A percentile compares a stretch with the other conserved stretches of the same genome.
These are phyloP conservation scores for Pisolithus microcarpus DNA, from an alignment of 768 basidiomycete species.

Conservation along the genomic window DNA sequence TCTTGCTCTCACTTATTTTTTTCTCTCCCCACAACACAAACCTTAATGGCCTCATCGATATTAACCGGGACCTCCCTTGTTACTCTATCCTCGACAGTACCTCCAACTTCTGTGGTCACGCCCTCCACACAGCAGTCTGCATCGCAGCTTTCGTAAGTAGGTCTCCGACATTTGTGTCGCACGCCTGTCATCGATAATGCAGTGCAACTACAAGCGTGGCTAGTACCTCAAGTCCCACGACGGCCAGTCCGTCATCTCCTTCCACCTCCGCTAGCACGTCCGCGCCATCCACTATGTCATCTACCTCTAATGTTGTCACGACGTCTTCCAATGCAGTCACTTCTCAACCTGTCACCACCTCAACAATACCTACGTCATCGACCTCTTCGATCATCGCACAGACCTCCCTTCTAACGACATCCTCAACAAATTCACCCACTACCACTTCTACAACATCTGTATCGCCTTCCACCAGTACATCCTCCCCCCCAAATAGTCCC, in stretches of 20 bases:
- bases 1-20: slow-evolving; percentile 7
- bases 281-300: slow-evolving; percentile 13
- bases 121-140: slow-evolving; percentile 8
- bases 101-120: slow-evolving; percentile 5
- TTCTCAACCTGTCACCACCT: slow-evolving; percentile 8
- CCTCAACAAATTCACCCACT: not conserved
- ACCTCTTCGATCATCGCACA: slow-evolving; percentile 9
- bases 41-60: slow-evolving; percentile 17
- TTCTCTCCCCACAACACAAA: slow-evolving; percentile 3
- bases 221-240: slow-evolving; percentile 6
- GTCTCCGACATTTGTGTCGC: not conserved
- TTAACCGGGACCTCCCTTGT: slow-evolving; percentile 8
- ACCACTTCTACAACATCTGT: slow-evolving; percentile 7
- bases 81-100: slow-evolving; percentile 7
- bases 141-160: slow-evolving; percentile 19
- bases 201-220: slow-evolving; percentile 9
- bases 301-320: slow-evolving; percentile 7
- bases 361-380: slow-evolving; percentile 7
- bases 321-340: not conserved
- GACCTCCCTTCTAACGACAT: slow-evolving; percentile 5
- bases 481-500: slow-evolving; percentile 11
- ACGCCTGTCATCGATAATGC: slow-evolving; percentile 11
- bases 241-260: slow-evolving; percentile 12
- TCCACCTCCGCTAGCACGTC: slow-evolving; percentile 9
- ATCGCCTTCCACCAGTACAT: slow-evolving; percentile 4